Conservation (phyloP, 441 rosid genomes). For the Codiaeum variegatum region DNA sequence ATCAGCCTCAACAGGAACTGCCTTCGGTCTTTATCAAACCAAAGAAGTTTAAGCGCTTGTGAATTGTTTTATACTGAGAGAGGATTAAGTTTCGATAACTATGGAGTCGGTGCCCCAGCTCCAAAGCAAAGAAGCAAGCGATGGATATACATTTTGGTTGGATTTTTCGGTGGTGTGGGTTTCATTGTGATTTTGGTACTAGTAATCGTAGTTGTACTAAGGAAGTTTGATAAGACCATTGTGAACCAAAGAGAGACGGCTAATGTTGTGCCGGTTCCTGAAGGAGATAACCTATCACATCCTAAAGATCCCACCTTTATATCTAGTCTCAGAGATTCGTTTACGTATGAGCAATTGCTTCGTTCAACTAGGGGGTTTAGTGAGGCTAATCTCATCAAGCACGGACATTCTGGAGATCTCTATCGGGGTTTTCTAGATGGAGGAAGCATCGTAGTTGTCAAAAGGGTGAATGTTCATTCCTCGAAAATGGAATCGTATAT, state of each 20-base stretch:
- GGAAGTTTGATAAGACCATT: constrained; percentile 36
- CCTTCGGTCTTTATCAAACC: constrained; percentile 44
- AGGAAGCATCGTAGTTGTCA: constrained; percentile 49
- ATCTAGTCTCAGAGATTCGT: constrained; percentile 57
- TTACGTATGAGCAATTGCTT: constrained; percentile 57
- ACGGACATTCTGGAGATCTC: constrained; percentile 88
- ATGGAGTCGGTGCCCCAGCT: constrained; percentile 44
- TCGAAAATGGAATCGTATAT: constrained; percentile 44
- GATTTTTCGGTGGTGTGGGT: constrained; percentile 59
- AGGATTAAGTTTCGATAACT: constrained; percentile 54
- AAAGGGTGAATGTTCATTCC: constrained; percentile 48
- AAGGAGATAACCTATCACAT: constrained; percentile 41
- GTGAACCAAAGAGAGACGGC: constrained; percentile 43
- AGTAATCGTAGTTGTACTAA: constrained; percentile 36
- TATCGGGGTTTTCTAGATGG: constrained; percentile 63
- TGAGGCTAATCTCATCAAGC: constrained; percentile 66
- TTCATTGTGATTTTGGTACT: constrained; percentile 45
- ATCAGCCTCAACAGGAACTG: constrained; percentile 55
- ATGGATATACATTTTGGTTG: constrained; percentile 50
- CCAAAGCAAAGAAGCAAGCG: constrained; percentile 40
- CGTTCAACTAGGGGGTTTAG: constrained; percentile 52
- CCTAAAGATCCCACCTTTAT: constrained; percentile 39
- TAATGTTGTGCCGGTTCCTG: constrained; percentile 54
- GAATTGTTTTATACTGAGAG: constrained; percentile 48
- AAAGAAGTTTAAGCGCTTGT: constrained; percentile 61